Base-by-base conservation (phyloP, 306 rosid genomes). In the Datisca glomerata region DNA sequence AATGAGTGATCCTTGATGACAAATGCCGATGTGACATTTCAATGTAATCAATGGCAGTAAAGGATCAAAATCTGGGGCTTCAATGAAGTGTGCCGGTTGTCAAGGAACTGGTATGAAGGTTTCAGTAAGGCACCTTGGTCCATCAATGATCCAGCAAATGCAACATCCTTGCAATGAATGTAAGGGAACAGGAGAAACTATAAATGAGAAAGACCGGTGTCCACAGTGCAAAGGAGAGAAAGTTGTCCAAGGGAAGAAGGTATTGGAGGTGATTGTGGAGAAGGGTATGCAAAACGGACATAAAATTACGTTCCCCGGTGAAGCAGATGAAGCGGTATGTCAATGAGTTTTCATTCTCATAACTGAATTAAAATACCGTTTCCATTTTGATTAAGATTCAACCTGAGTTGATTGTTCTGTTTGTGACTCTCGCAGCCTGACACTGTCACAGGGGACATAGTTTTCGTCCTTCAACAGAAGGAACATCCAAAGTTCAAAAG, bases 241-340 rank as follows among this genome's bases (percentile, higher is more conserved):
- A 63, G 86, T 81, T 27, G 82, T 64, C 16, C 91, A 73, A 12
- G 91, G 75, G 50, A 86, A 86, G 76, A 86, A 86, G 61, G 86
- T 81, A 0, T 51, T 78, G 52, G 93, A 86, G 52, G 91, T 78
- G 12, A 4, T 43, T 47, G 93, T 86, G 41, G 96, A 86, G 80
- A 86, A 78, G 69, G 96, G 96, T 4, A 86, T 81, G 96, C 85
- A 70, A 63, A 77, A 78, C 24, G 80, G 79, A 10, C 96, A 85
- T 72, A 80, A 65, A 58, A 72, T 86, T 33, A 78, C 86, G n/a
- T 86, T 86, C 74, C 91, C 86, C 10, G 93, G 96, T 22, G 93
- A 75, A 78, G 89, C 96, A 21, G 93, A 86, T 67, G 93, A 75
- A 56, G 81, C 96, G 2, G 87, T 85, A 21, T 38, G 35, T n/a